Conservation (phyloP, 179 eudicot species). For the Heliamphora pulchella region DNA sequence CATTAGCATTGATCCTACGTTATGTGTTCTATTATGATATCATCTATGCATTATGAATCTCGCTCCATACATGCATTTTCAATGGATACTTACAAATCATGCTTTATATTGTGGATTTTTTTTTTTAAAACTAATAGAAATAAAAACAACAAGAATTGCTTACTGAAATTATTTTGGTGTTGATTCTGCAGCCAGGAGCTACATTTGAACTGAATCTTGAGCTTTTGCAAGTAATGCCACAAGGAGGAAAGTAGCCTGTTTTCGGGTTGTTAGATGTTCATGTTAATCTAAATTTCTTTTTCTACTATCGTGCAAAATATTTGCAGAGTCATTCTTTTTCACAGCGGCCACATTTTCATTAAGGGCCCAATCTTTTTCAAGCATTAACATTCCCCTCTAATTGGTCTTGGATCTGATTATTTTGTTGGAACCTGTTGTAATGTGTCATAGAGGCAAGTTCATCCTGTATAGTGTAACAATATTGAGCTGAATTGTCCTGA, state of each 20-base stretch:
- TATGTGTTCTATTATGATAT: not conserved
- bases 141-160: not conserved
- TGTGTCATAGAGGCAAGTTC: slow-evolving; percentile 8
- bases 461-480: not conserved
- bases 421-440: slow-evolving; percentile 2
- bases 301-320: not conserved
- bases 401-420: not conserved
- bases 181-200: slow-evolving; percentile 74
- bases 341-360: not conserved
- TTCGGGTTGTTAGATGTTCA: slow-evolving; percentile 4
- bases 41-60: not conserved
- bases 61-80: not conserved
- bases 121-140: not conserved
- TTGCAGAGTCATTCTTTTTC: not conserved
- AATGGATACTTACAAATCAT: not conserved
- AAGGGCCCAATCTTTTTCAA: slow-evolving; percentile 6
- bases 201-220: slow-evolving; percentile 83
- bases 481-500: not conserved
- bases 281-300: not conserved
- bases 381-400: not conserved
- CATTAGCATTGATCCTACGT: not conserved
- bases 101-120: not conserved
- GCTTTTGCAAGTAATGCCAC: slow-evolving; percentile 57
- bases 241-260: slow-evolving; percentile 30
- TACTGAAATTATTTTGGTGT: slow-evolving; percentile 5